Base-by-base conservation (phyloP, 2,329 filamentous ascomycete genomes). In the Botrytis sinoallii region DNA sequence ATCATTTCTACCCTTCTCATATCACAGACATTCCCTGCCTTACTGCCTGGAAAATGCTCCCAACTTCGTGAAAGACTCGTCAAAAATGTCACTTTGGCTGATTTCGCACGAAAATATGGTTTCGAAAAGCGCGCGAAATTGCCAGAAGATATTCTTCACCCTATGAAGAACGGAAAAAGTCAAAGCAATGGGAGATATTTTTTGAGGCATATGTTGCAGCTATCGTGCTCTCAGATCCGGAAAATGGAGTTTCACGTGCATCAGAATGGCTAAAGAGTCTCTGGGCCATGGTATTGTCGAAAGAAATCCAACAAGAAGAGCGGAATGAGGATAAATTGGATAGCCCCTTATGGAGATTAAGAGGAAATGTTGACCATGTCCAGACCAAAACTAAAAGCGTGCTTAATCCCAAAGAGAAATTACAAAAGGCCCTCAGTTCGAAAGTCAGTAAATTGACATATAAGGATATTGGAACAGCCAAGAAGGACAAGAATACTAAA, bases 181-280 rank as follows among this genome's bases (percentile, higher is more conserved):
- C 22, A 98, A 98, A 82, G 89, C 94, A 16, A 86, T 92, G 73
- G 95, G 91, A 14, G 95, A 98, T 80, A 87, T 98, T 29, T 97
- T 97, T 98, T 78, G 95, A 98, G 81, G 92, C 95, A 0, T 98
- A 97, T 78, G 89, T 97, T 25, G 95, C 92, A 14, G 95, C 92
- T 4, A 83, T 95, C 9, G 87, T 97, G 48, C 84, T 93, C 3
- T 90, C 91, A 1, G 88, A 94, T 78, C 86, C 89, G 0, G 82
- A 84, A 4, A 81, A 88, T 65, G 94, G 95, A 1, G 87, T 92
- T 65, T 76, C 82, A 12, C 86, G 85, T 2, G 90, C 88, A 2
- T 86, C 91, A 70, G 81, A 86, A 22, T 98, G 94, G 94, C 83
- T 98, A 64, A 91, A 89, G 69, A 83, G 86, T 12, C 84, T 98